These are phyloP conservation scores for Hemerocallis citrina DNA, from an alignment of 106 monocot genomes.

Conservation along the genomic window DNA sequence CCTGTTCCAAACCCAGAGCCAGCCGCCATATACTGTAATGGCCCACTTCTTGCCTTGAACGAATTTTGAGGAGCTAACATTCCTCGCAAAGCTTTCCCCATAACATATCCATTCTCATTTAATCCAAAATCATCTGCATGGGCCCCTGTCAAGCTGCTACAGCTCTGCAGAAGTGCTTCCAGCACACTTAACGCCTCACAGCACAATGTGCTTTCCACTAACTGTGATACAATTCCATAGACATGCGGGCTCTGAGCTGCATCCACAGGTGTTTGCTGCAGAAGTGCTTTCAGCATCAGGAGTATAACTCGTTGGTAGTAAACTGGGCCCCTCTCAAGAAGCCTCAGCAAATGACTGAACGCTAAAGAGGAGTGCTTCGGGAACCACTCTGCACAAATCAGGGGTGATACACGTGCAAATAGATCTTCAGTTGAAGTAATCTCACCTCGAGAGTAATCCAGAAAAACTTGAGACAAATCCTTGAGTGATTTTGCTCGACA, in stretches of 20 bases:
- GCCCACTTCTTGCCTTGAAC: constrained; percentile 86
- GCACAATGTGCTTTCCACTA: constrained; percentile 82
- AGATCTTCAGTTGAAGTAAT: constrained; percentile 68
- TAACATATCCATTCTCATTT: constrained; percentile 39
- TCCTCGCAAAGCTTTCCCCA: constrained; percentile 40
- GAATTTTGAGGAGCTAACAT: constrained; percentile 74
- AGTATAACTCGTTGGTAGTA: constrained; percentile 91
- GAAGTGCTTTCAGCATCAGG: constrained; percentile 82
- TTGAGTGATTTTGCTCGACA: constrained; percentile 62
- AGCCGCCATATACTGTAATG: constrained; percentile 50
- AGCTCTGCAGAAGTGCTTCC: constrained; percentile 87
- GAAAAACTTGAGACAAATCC: constrained; percentile 60
- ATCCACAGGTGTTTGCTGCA: constrained; percentile 87
- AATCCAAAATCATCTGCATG: constrained; percentile 51
- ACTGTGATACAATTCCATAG: constrained; percentile 84
- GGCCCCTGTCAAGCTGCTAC: constrained; percentile 43
- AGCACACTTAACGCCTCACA: constrained; percentile 86
- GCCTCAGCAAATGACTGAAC: constrained; percentile 81
- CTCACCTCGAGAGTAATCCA: constrained; percentile 51
- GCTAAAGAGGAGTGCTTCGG: constrained; percentile 87
- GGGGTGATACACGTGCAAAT: constrained; percentile 45
- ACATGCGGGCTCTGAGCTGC: constrained; percentile 94
- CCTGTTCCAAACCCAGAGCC: constrained; percentile 46
- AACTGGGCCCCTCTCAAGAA: constrained; percentile 80
- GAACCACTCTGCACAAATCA: constrained; percentile 87